These are phyloP conservation scores for Chlorencoelia australis DNA, from an alignment of 2,329 filamentous ascomycete genomes.

Conservation along the genomic window DNA sequence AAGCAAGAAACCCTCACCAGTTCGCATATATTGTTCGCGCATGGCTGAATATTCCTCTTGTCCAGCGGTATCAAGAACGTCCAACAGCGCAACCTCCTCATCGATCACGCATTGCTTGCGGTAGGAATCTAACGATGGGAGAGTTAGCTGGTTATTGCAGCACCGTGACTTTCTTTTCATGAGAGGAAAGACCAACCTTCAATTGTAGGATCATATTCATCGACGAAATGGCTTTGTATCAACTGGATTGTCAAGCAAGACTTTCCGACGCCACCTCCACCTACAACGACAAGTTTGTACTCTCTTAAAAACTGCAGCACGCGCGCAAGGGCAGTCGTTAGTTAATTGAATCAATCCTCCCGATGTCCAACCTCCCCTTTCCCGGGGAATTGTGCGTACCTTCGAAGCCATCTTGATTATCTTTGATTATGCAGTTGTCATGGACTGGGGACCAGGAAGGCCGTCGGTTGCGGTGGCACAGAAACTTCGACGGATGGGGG, in stretches of 20 bases:
- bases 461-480: no score
- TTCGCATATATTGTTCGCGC: conserved; percentile 99
- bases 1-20: conserved; percentile 92
- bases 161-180: not conserved
- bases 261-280: conserved; percentile 97
- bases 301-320: conserved; percentile 67
- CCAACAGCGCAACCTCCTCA: conserved; percentile 92
- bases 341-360: conserved; percentile 8
- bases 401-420: conserved; percentile 29
- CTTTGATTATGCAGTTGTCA: conserved; percentile 15
- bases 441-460: conserved; percentile 10
- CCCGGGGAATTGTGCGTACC: conserved; percentile 19
- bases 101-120: conserved; percentile 99
- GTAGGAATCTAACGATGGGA: conserved; percentile 68
- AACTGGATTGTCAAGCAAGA: conserved; percentile 98
- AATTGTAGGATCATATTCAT: conserved; percentile 98
- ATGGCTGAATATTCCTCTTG: conserved; percentile 99
- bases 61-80: conserved; percentile 94
- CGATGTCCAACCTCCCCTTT: no score
- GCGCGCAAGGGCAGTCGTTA: conserved; percentile 6
- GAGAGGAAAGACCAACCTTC: conserved; percentile 58
- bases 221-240: conserved; percentile 86
- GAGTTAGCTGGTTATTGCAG: not conserved
- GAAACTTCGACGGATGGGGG: no score
- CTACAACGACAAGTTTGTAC: conserved; percentile 95